phyloP scores from a whole-genome alignment of 2,329 filamentous ascomycete species.

The Aureobasidium leucospermi region DNA sequence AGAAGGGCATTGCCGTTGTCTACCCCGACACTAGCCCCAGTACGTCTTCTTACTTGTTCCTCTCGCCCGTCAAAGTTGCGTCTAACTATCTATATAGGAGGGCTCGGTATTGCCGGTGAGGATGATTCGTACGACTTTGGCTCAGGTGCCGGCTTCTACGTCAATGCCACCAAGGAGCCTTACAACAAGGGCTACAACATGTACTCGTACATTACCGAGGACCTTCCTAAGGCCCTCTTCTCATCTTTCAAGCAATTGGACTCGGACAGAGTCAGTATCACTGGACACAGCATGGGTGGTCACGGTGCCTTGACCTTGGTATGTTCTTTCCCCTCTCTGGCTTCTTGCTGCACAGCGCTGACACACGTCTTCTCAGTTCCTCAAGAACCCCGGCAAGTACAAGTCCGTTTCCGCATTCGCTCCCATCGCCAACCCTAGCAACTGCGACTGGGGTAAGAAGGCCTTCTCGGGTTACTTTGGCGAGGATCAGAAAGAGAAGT shows the following conservation, averaged over 20 bases:
- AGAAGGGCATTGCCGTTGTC: conserved; percentile 80
- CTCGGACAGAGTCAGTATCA: conserved; percentile 64
- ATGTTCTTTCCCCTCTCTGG: not conserved
- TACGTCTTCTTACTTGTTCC: conserved; percentile 30
- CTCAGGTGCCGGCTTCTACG: conserved; percentile 85
- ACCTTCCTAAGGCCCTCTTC: conserved; percentile 76
- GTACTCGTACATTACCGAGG: conserved; percentile 85
- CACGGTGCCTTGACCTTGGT: conserved; percentile 85
- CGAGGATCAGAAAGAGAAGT: conserved; percentile 60
- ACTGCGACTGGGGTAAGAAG: conserved; percentile 92
- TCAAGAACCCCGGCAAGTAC: conserved; percentile 87
- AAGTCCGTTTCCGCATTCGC: conserved; percentile 84
- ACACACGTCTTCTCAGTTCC: conserved; percentile 46
- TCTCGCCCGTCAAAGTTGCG: not conserved
- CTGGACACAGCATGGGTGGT: conserved; percentile 94
- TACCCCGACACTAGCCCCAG: conserved; percentile 94
- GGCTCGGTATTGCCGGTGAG: conserved; percentile 73
- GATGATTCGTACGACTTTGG: conserved; percentile 90
- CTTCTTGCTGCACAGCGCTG: not conserved
- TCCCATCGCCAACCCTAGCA: conserved; percentile 77
- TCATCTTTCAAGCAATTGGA: conserved; percentile 65
- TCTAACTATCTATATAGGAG: conserved; percentile 43
- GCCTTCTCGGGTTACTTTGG: conserved; percentile 90
- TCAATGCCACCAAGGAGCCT: conserved; percentile 71
- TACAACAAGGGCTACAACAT: conserved; percentile 80